Evolutionary conservation across 2,329 filamentous ascomycete genomes (phyloP), one percentile per base, ranked within the genome.

Genomic region (Fusarium nematophilum): DNA sequence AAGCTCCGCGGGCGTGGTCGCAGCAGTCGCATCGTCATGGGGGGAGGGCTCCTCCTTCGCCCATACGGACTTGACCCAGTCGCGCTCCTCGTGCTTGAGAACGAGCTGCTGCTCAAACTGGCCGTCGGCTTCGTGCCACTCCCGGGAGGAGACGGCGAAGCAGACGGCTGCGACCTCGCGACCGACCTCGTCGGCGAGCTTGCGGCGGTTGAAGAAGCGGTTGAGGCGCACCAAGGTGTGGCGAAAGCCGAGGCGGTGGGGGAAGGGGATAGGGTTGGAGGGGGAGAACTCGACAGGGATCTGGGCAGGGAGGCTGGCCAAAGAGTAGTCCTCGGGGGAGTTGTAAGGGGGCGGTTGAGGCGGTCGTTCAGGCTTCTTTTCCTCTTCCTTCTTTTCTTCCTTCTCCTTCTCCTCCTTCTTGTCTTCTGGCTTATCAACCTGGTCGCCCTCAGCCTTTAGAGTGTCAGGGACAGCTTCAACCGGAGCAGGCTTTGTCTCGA

Each of bases 231-330:
- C 90, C 1, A 93, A 91, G 3, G 94, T 97, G 78, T 95, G 94
- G 60, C 91, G 80, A 81, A 99, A 96, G 57, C 95, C 95, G 25
- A 99, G 89, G 54, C 97, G 85, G 73, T 98, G 94, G 1, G 94
- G 94, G 75, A 96, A 91, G 34, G 86, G 81, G 56, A 99, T 83
- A 11, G 90, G 83, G 18, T 84, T 81, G 6, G 90, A 88, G 36
- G 92, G 92, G 30, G 88, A 85, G 70, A 99, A 86, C 55, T 89
- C 85, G 59, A 80, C 71, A 4, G 94, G 94, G 36, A 90, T 84
- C 37, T 83, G 80, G 25, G 81, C 72, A 1, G 93, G 88, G 44
- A 93, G 81, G 18, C 78, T 70, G 33, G 90, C 86, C 30, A 85
- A 79, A 7, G 85, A 68, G 76, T 98, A 99, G 74, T 91, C 87